A percentile compares a stretch with the other conserved stretches of the same genome.
These are phyloP conservation scores for Papiliotrema terrestris DNA, from an alignment of 1,284 basidiomycete genomes.

Conservation along the genomic window DNA sequence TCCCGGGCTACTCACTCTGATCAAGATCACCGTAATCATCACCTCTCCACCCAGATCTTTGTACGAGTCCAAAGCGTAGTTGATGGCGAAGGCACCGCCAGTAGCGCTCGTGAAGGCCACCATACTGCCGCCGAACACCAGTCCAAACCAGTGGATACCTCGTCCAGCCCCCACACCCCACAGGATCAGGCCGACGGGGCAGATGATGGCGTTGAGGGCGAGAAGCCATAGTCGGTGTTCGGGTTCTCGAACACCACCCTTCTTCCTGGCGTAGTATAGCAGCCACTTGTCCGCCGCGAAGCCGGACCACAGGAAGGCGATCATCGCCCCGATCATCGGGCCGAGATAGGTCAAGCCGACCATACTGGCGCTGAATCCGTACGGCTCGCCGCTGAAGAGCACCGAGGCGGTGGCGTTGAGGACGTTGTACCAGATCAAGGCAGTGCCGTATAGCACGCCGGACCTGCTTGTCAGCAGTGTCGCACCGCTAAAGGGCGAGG, in stretches of 20 bases:
- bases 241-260: conserved; percentile 29
- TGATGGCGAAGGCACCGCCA: conserved; percentile 22
- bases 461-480: conserved; percentile 2
- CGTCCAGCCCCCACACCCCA: conserved; percentile 29
- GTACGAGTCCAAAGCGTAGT: conserved; percentile 31
- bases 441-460: conserved; percentile 20
- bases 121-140: conserved; percentile 19
- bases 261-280: conserved; percentile 15
- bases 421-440: conserved; percentile 25
- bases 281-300: conserved; percentile 18
- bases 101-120: conserved; percentile 18
- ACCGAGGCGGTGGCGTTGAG: conserved; percentile 21
- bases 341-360: conserved; percentile 27
- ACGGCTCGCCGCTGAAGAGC: conserved; percentile 8
- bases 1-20: conserved; percentile 8
- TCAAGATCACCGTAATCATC: conserved; percentile 21
- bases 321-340: conserved; percentile 19
- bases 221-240: conserved; percentile 30
- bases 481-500: no score
- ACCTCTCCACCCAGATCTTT: conserved; percentile 24
- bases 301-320: conserved; percentile 12
- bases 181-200: conserved; percentile 23
- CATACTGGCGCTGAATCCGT: conserved; percentile 15
- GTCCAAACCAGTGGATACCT: conserved; percentile 23
- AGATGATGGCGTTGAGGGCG: conserved; percentile 14